These are phyloP conservation scores for Furcasterigmium furcatum DNA, from an alignment of 2,329 filamentous ascomycete species.

Conservation along the genomic window DNA sequence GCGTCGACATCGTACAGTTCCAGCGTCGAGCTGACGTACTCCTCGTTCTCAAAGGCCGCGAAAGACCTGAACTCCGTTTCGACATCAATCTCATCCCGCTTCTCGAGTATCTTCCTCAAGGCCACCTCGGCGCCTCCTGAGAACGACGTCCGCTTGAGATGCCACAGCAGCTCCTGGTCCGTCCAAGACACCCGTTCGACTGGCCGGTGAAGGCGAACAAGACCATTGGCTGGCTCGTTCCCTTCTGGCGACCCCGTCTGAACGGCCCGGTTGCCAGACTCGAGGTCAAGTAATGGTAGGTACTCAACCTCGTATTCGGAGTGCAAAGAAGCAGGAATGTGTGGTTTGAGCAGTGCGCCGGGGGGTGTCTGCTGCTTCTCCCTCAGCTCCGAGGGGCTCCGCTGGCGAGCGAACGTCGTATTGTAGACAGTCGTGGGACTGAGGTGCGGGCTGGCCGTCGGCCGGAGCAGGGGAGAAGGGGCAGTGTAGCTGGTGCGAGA, in stretches of 20 bases:
- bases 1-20: conserved; percentile 54
- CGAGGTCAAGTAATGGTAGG: conserved; percentile 10
- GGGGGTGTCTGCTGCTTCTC: not conserved
- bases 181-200: conserved; percentile 15
- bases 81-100: conserved; percentile 27
- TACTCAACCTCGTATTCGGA: conserved; percentile 14
- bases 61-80: conserved; percentile 25
- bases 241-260: not conserved
- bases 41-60: conserved; percentile 31
- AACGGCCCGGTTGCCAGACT: conserved; percentile 1
- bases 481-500: conserved; percentile 15
- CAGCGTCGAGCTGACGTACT: conserved; percentile 47
- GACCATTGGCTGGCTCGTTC: not conserved
- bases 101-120: conserved; percentile 28
- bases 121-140: conserved; percentile 31
- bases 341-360: not conserved
- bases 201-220: not conserved
- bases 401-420: conserved; percentile 5
- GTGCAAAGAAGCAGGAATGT: conserved; percentile 12
- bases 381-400: conserved; percentile 7
- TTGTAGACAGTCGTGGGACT: conserved; percentile 6
- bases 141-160: conserved; percentile 37
- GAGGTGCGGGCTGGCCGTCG: conserved; percentile 6
- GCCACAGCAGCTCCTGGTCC: conserved; percentile 37
- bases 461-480: conserved; percentile 48